Evolutionary conservation across 2,329 filamentous ascomycete genomes (phyloP).

Genomic region (Aspergillus ochraceus): DNA sequence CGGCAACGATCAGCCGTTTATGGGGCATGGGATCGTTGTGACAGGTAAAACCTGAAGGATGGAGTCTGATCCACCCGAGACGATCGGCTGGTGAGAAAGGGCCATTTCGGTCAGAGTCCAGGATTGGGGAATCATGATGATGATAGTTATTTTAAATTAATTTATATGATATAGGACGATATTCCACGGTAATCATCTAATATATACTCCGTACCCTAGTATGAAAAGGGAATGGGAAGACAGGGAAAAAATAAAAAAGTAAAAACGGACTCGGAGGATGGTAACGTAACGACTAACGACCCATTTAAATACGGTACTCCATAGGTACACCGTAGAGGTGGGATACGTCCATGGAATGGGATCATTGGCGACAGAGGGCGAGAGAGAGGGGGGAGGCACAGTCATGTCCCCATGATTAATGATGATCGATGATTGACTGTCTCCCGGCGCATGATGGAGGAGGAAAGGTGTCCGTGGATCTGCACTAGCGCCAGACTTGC

Average conservation of each 20-base stretch:
- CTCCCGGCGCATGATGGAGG: conserved; percentile 13
- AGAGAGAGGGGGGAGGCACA: not conserved
- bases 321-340: too few species aligned
- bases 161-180: not conserved
- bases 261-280: too few species aligned
- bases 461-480: conserved; percentile 25
- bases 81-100: not conserved
- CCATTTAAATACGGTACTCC: not conserved
- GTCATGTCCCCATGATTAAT: conserved; percentile 10
- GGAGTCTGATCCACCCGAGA: not conserved
- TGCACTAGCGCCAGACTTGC: conserved; percentile 24
- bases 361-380: not conserved
- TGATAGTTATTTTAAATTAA: not conserved
- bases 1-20: conserved; percentile 40
- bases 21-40: conserved; percentile 34
- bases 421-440: conserved; percentile 19
- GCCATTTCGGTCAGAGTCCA: not conserved
- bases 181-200: not conserved
- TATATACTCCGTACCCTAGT: not conserved
- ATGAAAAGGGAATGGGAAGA: not conserved
- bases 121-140: not conserved
- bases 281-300: not conserved
- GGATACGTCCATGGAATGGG: not conserved
- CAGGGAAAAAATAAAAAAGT: too few species aligned
- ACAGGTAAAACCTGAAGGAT: conserved; percentile 28